A percentile compares a stretch with the other conserved stretches of the same genome.
Conservation (phyloP, 2,329 filamentous ascomycete species). For the Calonectria honghensis region DNA sequence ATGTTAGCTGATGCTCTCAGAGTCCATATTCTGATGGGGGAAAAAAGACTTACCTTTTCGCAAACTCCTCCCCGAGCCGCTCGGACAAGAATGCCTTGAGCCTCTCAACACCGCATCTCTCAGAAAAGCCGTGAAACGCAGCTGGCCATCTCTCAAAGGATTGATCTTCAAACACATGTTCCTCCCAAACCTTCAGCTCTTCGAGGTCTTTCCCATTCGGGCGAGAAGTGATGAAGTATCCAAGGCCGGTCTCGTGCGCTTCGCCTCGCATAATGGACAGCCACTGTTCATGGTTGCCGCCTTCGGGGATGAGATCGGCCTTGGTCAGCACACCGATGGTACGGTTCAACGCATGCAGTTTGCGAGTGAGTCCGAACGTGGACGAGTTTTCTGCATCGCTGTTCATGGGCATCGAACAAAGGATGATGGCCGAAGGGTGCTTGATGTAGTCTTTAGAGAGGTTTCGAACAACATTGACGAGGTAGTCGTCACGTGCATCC, state of each 20-base stretch:
- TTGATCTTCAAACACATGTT: constrained; percentile 68
- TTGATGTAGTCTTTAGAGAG: constrained; percentile 82
- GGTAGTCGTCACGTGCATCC: constrained; percentile 77
- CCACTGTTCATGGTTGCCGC: constrained; percentile 73
- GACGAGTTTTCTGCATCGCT: constrained; percentile 85
- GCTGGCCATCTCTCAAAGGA: constrained; percentile 67
- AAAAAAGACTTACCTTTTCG: constrained; percentile 64
- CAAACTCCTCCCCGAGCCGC: constrained; percentile 72
- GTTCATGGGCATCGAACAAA: constrained; percentile 87
- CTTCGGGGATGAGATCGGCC: constrained; percentile 80
- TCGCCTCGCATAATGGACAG: constrained; percentile 76
- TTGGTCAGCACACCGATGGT: constrained; percentile 90
- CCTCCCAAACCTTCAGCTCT: constrained; percentile 71
- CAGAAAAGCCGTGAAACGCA: constrained; percentile 67
- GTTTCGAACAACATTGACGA: constrained; percentile 83
- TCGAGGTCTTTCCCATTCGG: constrained; percentile 74
- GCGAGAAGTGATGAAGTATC: constrained; percentile 86
- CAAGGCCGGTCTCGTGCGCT: constrained; percentile 80
- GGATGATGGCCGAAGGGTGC: constrained; percentile 82
- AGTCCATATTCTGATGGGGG: constrained; percentile 30
- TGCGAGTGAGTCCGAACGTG: constrained; percentile 78
- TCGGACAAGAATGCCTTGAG: constrained; percentile 72
- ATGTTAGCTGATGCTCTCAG: constrained; percentile 43
- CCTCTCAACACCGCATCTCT: constrained; percentile 72
- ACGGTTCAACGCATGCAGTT: constrained; percentile 72